phyloP scores from a whole-genome alignment of 257 asterid species.

The Ilex aquifolium region DNA sequence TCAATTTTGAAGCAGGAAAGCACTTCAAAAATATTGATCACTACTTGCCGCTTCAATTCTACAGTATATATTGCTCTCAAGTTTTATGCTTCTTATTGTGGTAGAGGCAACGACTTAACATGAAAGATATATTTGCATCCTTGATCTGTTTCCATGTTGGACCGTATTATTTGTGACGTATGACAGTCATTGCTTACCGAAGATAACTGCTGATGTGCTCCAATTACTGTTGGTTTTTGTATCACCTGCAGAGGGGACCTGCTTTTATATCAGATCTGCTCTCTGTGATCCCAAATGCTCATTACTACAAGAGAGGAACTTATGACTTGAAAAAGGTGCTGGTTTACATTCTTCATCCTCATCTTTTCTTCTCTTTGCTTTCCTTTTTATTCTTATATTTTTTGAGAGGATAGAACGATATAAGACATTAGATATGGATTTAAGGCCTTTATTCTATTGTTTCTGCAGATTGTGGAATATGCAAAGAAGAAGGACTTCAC shows the following conservation, averaged over 20 bases:
- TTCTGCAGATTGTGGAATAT: constrained; percentile 12
- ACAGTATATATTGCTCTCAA: not conserved
- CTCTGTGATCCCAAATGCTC: constrained; percentile 80
- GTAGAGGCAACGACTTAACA: not conserved
- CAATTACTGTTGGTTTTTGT: not conserved
- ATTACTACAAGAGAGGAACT: constrained; percentile 81
- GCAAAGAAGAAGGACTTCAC: constrained; percentile 30
- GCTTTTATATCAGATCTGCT: constrained; percentile 67
- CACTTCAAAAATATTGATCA: not conserved
- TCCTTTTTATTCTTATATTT: not conserved
- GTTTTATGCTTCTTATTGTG: not conserved
- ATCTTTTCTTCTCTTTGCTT: not conserved
- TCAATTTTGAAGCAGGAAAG: not conserved
- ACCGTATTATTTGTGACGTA: no score
- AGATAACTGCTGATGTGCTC: not conserved
- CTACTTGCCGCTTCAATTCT: constrained; percentile 1
- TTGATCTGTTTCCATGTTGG: no score
- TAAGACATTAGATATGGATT: not conserved
- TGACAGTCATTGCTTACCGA: not conserved
- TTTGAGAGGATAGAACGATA: not conserved
- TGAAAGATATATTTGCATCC: no score
- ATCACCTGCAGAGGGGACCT: constrained; percentile 77
- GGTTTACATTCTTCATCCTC: constrained; percentile 10
- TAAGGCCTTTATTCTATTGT: constrained; percentile 21
- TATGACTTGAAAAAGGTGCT: constrained; percentile 3